phyloP scores from a whole-genome alignment of 2,329 filamentous ascomycete genomes.

The Colletotrichum caudatum region DNA sequence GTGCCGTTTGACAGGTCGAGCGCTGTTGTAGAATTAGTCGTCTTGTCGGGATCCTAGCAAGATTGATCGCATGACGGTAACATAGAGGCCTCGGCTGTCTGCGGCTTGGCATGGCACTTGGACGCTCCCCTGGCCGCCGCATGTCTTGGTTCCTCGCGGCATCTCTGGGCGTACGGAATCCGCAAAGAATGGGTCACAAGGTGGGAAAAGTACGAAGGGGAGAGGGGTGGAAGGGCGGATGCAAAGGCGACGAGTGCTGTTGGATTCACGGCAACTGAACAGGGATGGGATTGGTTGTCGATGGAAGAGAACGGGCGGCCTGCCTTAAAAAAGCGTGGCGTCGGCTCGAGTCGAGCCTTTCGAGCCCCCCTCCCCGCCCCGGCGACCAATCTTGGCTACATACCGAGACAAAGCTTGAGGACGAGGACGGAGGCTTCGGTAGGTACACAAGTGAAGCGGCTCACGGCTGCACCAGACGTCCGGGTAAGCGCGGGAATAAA shows the following conservation, averaged over 20 bases:
- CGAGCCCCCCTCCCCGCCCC: background rate
- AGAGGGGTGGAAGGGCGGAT: background rate
- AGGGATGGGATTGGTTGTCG: slow-evolving; percentile 17
- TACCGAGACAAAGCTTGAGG: slow-evolving; percentile 15
- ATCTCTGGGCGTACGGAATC: slow-evolving; percentile 12
- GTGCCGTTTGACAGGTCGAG: background rate
- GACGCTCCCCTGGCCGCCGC: slow-evolving; percentile 18
- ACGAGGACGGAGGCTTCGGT: background rate
- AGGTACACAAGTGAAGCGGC: too few relatives aligned
- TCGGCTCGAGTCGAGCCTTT: slow-evolving; percentile 3
- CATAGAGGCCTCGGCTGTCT: background rate
- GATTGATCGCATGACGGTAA: background rate
- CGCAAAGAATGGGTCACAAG: background rate
- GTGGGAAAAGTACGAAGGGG: background rate
- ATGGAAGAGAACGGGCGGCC: background rate
- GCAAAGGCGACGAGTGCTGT: background rate
- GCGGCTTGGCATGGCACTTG: slow-evolving; percentile 15
- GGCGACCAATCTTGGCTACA: background rate
- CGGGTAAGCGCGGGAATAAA: too few relatives aligned
- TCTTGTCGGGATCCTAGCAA: background rate
- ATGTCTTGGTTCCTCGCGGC: slow-evolving; percentile 12
- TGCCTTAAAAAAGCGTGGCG: slow-evolving; percentile 9
- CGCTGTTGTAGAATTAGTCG: background rate
- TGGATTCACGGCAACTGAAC: background rate
- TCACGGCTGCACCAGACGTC: background rate